Percentiles rank a stretch among this genome's conserved stretches.
phyloP scores from a whole-genome alignment of 75 land plant genomes.

The Pinus albicaulis region DNA sequence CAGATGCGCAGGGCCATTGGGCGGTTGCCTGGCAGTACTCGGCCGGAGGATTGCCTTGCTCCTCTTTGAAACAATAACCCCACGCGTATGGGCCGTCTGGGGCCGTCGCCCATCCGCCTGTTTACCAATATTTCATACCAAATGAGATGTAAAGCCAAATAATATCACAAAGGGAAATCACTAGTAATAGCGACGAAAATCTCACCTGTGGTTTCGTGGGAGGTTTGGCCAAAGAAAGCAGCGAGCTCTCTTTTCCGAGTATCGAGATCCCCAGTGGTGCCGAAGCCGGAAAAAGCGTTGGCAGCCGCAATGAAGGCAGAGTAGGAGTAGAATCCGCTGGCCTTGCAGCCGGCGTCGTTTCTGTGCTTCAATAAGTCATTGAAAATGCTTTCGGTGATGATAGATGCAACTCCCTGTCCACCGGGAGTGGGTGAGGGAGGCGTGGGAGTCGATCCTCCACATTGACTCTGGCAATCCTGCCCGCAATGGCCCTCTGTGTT shows the following conservation, averaged over 20 bases:
- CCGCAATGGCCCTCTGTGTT: slow-evolving; percentile 20
- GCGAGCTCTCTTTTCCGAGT: slow-evolving; percentile 26
- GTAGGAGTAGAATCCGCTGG: slow-evolving; percentile 13
- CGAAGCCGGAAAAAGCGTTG: slow-evolving; percentile 11
- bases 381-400: slow-evolving; percentile 31
- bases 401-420: too few species aligned
- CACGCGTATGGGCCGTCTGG: background rate
- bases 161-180: too few species aligned
- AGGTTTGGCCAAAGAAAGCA: slow-evolving; percentile 26
- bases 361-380: slow-evolving; percentile 49
- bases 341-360: background rate
- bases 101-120: too few species aligned
- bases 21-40: background rate
- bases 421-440: background rate
- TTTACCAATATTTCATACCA: too few species aligned
- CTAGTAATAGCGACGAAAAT: too few species aligned
- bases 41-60: background rate
- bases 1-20: slow-evolving; percentile 2
- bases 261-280: slow-evolving; percentile 17
- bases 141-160: too few species aligned
- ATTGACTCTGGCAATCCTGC: slow-evolving; percentile 35
- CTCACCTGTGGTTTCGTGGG: background rate
- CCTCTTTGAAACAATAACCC: background rate
- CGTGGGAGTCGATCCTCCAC: background rate
- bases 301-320: slow-evolving; percentile 20